Evolutionary conservation across 2,329 filamentous ascomycete genomes (phyloP).

Genomic region (Epichloe bromicola): DNA sequence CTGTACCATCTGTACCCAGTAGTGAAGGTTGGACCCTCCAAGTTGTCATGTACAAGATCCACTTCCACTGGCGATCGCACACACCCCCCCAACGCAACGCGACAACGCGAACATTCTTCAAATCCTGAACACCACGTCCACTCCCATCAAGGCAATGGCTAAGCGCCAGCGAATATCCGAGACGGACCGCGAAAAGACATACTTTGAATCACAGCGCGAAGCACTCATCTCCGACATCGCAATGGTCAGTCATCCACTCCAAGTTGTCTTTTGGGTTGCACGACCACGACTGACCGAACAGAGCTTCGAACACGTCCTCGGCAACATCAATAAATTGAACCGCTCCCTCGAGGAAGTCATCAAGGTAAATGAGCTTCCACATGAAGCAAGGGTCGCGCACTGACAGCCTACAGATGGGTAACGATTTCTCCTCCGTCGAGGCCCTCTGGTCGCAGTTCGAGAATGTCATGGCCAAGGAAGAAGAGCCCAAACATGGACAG

Average conservation of each 20-base stretch:
- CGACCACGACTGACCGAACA: slow-evolving; percentile 14
- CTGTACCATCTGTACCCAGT: no score
- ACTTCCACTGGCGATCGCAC: no score
- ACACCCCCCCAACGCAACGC: neutral
- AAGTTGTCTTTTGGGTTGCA: neutral
- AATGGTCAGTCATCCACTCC: slow-evolving; percentile 33
- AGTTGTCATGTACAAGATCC: no score
- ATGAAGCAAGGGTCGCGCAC: neutral
- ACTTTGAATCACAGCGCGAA: slow-evolving; percentile 67
- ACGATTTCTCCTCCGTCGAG: slow-evolving; percentile 95
- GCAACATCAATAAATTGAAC: slow-evolving; percentile 93
- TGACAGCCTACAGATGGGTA: slow-evolving; percentile 52
- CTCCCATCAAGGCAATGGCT: slow-evolving; percentile 1
- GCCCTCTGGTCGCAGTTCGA: slow-evolving; percentile 96
- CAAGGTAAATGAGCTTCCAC: slow-evolving; percentile 44
- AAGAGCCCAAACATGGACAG: slow-evolving; percentile 11
- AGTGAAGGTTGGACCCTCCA: no score
- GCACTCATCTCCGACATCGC: slow-evolving; percentile 60
- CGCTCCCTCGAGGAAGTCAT: slow-evolving; percentile 84
- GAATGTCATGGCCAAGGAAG: slow-evolving; percentile 75
- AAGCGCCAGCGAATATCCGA: slow-evolving; percentile 10
- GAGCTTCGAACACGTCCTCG: slow-evolving; percentile 79
- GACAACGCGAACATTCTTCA: neutral
- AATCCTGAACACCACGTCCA: neutral
- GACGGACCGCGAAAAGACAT: slow-evolving; percentile 34